phyloP scores from a whole-genome alignment of 2,329 filamentous ascomycete genomes.

The Phyllosticta citrichinensis region DNA sequence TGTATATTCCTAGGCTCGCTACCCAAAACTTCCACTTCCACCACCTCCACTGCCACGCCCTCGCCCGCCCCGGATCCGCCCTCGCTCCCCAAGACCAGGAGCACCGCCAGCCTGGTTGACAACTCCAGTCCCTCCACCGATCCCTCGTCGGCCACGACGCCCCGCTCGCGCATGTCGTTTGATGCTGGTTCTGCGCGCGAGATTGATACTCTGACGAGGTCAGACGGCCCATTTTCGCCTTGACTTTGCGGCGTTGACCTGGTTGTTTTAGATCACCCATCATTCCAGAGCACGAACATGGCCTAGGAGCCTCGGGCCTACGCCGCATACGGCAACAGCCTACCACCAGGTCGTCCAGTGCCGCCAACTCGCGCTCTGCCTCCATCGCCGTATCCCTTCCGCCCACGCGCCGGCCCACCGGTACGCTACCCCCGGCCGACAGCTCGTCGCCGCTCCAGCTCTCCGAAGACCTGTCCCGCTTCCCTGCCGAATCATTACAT shows the following conservation, averaged over 20 bases:
- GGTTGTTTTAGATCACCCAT: constrained; percentile 48
- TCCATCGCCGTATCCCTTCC: constrained; percentile 61
- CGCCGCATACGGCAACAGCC: constrained; percentile 88
- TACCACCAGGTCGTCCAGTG: constrained; percentile 40
- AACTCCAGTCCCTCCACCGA: constrained; percentile 17
- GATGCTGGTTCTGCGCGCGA: constrained; percentile 51
- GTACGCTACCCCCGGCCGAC: constrained; percentile 50
- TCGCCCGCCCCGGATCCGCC: neutral
- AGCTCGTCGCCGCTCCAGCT: constrained; percentile 63
- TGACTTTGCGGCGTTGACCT: neutral
- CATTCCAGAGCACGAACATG: constrained; percentile 78
- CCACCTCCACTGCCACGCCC: neutral
- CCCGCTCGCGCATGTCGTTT: constrained; percentile 63
- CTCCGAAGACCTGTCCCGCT: constrained; percentile 80
- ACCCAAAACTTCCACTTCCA: constrained; percentile 5
- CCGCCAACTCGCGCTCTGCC: constrained; percentile 48
- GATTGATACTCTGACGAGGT: constrained; percentile 63
- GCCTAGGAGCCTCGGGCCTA: constrained; percentile 73
- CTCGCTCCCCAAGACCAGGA: constrained; percentile 38
- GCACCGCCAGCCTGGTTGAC: constrained; percentile 38
- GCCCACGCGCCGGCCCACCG: constrained; percentile 30
- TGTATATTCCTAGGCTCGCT: constrained; percentile 10
- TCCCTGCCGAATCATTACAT: constrained; percentile 91
- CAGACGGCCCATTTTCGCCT: constrained; percentile 28
- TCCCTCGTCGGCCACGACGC: constrained; percentile 43